Evolutionary conservation across 371 early-diverging fungal species (phyloP).

Genomic region (Zychaea mexicana): DNA sequence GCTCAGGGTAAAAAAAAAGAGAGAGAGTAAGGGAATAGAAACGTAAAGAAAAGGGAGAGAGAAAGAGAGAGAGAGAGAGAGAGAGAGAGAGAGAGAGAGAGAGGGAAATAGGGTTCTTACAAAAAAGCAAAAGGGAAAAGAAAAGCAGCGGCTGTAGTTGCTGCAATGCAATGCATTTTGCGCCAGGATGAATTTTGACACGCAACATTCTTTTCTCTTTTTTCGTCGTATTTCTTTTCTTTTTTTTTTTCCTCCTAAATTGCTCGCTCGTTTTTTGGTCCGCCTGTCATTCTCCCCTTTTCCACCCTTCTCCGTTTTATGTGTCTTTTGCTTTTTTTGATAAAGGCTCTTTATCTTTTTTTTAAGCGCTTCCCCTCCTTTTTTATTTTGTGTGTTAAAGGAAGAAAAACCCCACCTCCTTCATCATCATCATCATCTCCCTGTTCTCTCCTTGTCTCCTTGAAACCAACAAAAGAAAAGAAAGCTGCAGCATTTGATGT

Average conservation of each 20-base stretch:
- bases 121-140: neutral
- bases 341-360: too few species aligned
- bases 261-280: neutral
- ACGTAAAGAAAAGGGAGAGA: neutral
- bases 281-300: neutral
- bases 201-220: neutral
- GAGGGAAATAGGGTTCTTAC: neutral
- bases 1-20: neutral
- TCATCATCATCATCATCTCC: neutral
- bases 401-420: neutral
- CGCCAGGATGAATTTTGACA: neutral
- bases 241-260: neutral
- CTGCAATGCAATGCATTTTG: constrained; percentile 9
- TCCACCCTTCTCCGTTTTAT: constrained; percentile 2
- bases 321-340: neutral
- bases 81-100: neutral
- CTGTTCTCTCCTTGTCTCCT: neutral
- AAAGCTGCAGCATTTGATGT: too few species aligned
- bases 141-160: neutral
- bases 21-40: neutral
- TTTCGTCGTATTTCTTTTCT: neutral
- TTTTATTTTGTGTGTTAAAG: too few species aligned
- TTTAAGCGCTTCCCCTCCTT: too few species aligned
- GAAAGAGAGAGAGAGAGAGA: neutral
- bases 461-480: too few species aligned